Conservation (phyloP, 768 basidiomycete genomes). For the Suillus paluster region DNA sequence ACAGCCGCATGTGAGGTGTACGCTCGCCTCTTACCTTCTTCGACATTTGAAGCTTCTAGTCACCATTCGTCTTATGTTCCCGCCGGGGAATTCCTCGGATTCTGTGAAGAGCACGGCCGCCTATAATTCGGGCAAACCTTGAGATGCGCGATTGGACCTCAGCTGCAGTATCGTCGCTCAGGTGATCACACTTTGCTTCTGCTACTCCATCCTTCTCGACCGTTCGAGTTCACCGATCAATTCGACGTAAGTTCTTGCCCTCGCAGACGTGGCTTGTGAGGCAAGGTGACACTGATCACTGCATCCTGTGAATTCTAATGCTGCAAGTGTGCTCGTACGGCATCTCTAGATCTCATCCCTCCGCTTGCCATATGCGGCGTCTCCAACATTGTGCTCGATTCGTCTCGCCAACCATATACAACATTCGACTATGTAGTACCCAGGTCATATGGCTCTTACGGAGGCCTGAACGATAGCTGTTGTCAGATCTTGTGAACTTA, state of each 20-base stretch:
- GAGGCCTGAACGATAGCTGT: not conserved
- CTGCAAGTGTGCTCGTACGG: conserved; percentile 1
- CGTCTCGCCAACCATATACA: not conserved
- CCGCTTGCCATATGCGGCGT: not conserved
- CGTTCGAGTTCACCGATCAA: conserved; percentile 4
- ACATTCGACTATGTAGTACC: not conserved
- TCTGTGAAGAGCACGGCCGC: not conserved
- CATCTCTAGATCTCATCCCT: not conserved
- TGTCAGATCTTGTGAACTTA: not conserved
- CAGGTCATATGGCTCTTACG: not conserved
- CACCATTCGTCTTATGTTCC: too few relatives aligned
- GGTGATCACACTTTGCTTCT: conserved; percentile 1
- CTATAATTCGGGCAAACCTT: not conserved
- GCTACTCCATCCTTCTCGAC: conserved; percentile 3
- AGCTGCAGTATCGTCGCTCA: not conserved
- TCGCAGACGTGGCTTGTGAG: conserved; percentile 1
- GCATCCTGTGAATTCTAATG: not conserved
- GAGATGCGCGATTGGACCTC: conserved; percentile 1
- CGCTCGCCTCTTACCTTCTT: not conserved
- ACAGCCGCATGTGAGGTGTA: not conserved
- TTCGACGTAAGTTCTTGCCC: not conserved
- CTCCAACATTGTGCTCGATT: not conserved
- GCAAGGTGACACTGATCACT: not conserved
- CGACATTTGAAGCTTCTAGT: conserved; percentile 1
- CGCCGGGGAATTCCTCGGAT: not conserved